A percentile compares a stretch with the other conserved stretches of the same genome.
Evolutionary conservation across 495 filamentous ascomycete species (phyloP).

Genomic region (Xylaria bambusicola): DNA sequence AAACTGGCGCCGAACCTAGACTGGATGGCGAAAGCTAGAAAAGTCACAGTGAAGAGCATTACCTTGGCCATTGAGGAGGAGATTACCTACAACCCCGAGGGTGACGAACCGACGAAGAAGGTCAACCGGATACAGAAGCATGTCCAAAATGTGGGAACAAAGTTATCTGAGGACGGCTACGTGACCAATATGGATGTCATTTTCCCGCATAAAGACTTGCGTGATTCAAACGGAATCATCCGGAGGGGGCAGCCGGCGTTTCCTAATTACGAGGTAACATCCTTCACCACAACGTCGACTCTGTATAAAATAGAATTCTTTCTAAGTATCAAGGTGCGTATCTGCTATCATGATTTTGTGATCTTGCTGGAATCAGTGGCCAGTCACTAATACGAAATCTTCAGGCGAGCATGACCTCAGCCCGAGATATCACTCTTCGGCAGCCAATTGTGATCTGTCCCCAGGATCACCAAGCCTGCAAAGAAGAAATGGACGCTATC

Average conservation of each 20-base stretch:
- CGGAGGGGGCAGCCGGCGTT: constrained; percentile 83
- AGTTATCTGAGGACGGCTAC: constrained; percentile 83
- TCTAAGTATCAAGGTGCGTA: constrained; percentile 81
- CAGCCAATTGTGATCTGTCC: constrained; percentile 97
- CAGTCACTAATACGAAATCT: constrained; percentile 25
- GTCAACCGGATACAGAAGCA: constrained; percentile 83
- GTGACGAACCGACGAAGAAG: constrained; percentile 93
- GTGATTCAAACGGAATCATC: constrained; percentile 86
- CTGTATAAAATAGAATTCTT: constrained; percentile 99
- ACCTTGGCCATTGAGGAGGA: constrained; percentile 95
- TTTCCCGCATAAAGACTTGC: constrained; percentile 86
- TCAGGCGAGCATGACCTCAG: constrained; percentile 87
- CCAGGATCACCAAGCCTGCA: constrained; percentile 91
- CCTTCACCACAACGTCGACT: constrained; percentile 91
- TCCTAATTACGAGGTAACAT: constrained; percentile 82
- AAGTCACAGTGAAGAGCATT: constrained; percentile 91
- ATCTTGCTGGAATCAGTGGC: not conserved
- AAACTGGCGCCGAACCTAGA: constrained; percentile 89
- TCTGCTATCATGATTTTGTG: not conserved
- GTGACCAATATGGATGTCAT: constrained; percentile 88
- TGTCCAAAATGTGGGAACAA: constrained; percentile 76
- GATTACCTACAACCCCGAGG: constrained; percentile 95
- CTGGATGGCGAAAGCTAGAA: constrained; percentile 84
- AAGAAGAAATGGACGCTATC: constrained; percentile 97
- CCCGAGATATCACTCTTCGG: constrained; percentile 84